Percentiles rank a stretch among this genome's conserved stretches.
Conservation (phyloP, 495 filamentous ascomycete genomes). For the Daldinia caldariorum region DNA sequence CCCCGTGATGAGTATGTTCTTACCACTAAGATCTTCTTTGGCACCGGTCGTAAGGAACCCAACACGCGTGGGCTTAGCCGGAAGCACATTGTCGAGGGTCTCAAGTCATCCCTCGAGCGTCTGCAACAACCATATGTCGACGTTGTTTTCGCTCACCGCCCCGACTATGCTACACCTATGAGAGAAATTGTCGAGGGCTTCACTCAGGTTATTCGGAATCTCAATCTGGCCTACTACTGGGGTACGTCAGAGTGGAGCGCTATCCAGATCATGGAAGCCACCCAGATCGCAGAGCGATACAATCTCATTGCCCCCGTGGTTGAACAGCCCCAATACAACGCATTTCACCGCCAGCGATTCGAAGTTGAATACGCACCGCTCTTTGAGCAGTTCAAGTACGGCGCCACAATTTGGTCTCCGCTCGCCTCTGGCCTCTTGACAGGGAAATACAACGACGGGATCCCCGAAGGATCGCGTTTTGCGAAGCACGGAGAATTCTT, state of each 20-base stretch:
- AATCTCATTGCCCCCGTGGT: slow-evolving; percentile 66
- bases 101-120: slow-evolving; percentile 57
- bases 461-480: slow-evolving; percentile 67
- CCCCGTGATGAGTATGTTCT: slow-evolving; percentile 61
- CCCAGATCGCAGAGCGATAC: slow-evolving; percentile 63
- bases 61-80: slow-evolving; percentile 58
- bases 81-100: slow-evolving; percentile 61
- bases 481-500: slow-evolving; percentile 58
- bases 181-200: slow-evolving; percentile 62
- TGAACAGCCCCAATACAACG: slow-evolving; percentile 68
- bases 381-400: slow-evolving; percentile 69
- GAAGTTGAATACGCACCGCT: slow-evolving; percentile 72
- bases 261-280: slow-evolving; percentile 65
- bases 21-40: slow-evolving; percentile 56
- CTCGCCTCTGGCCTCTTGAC: slow-evolving; percentile 75
- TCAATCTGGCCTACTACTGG: slow-evolving; percentile 66
- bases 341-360: slow-evolving; percentile 64
- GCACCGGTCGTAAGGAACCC: slow-evolving; percentile 59
- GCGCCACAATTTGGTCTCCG: slow-evolving; percentile 78
- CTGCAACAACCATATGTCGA: slow-evolving; percentile 60
- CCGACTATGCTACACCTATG: slow-evolving; percentile 59
- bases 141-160: slow-evolving; percentile 59
- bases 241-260: slow-evolving; percentile 67
- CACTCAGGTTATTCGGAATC: slow-evolving; percentile 64
- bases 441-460: slow-evolving; percentile 81